Base-by-base conservation (phyloP, 768 basidiomycete genomes). In the Hygrocybe punicea region DNA sequence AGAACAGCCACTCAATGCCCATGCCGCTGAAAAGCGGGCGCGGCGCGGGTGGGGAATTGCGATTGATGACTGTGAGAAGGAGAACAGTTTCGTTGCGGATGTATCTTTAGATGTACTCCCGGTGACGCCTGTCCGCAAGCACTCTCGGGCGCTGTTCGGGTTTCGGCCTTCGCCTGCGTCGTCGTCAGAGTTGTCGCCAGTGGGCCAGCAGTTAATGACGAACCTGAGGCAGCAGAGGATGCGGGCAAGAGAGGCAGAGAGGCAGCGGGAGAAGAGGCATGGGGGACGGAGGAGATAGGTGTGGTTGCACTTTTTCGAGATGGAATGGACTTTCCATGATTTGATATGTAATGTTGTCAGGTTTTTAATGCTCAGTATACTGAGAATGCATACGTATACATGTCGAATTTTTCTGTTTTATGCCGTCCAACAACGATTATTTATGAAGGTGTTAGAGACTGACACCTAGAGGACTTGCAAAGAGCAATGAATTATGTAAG, bases 131-230 rank as follows among this genome's bases (percentile, higher is more conserved):
- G 60, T 81, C 36, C 76, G 80, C 23, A 71, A 74, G 19, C 40
- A 23, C 16, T 49, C 34, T 29, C 45, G 46, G 47, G 23, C 23
- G 21, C 24, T 36, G 35, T 37, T 39, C 23, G 23, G 24, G 4
- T 34, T 50, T 37, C 17, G 17, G 29, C 80, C 84, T 3, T 89
- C 86, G 1, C 86, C 89, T 19, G 80, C 85, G 21, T 84, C 81
- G 25, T 89, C 88, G 2, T 81, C 87, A 9, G 89, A 91, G 59
- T 72, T 91, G 50, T 91, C 89, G 17, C 86, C 86, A 13, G 72
- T 84, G 33, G 84, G 81, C 5, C 78, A 77, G 61, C 78, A 85
- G 65, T 77, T 91, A 64, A 91, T 91, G 89, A 71, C 73, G 56
- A 79, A 85, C 62, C 66, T 86, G 44, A 76, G 89, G 55, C 74